Evolutionary conservation across 2,329 filamentous ascomycete species (phyloP).

Genomic region (Aureobasidium uvarum): DNA sequence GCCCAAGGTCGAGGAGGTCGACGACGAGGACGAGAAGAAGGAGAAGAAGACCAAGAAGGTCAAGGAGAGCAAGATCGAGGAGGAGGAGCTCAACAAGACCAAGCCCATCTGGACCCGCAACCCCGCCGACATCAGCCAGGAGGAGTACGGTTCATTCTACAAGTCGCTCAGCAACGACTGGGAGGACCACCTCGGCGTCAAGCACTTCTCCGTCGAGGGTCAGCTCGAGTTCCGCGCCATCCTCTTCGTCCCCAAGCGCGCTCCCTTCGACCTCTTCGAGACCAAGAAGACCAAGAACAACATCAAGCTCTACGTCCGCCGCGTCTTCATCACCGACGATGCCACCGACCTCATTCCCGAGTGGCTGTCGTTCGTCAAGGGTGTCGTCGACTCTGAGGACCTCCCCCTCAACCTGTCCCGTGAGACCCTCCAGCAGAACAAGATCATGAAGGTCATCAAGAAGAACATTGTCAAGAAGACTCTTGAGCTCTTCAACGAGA

Average conservation of each 20-base stretch:
- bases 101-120: slow-evolving; percentile 99
- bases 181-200: slow-evolving; percentile 99
- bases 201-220: slow-evolving; percentile 99
- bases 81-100: slow-evolving; percentile 99
- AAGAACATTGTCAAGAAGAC: slow-evolving; percentile 99
- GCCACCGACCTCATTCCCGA: slow-evolving; percentile 98
- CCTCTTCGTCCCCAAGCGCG: slow-evolving; percentile 99
- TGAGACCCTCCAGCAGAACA: slow-evolving; percentile 99
- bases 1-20: slow-evolving; percentile 90
- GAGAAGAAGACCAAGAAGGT: slow-evolving; percentile 98
- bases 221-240: slow-evolving; percentile 99
- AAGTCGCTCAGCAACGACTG: slow-evolving; percentile 99
- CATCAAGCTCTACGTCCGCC: slow-evolving; percentile 99
- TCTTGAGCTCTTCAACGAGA: slow-evolving; percentile 98
- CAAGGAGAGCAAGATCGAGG: slow-evolving; percentile 98
- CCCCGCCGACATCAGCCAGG: slow-evolving; percentile 87
- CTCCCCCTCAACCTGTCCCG: slow-evolving; percentile 98
- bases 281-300: slow-evolving; percentile 99
- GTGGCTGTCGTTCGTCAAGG: slow-evolving; percentile 99
- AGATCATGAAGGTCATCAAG: slow-evolving; percentile 99
- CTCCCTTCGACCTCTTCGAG: slow-evolving; percentile 99
- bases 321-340: slow-evolving; percentile 99
- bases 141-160: slow-evolving; percentile 99
- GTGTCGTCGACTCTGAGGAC: slow-evolving; percentile 99
- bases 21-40: slow-evolving; percentile 72